Percentiles rank a stretch among this genome's conserved stretches.
Evolutionary conservation across 495 filamentous ascomycete species (phyloP).

Genomic region (Talaromyces ruber): DNA sequence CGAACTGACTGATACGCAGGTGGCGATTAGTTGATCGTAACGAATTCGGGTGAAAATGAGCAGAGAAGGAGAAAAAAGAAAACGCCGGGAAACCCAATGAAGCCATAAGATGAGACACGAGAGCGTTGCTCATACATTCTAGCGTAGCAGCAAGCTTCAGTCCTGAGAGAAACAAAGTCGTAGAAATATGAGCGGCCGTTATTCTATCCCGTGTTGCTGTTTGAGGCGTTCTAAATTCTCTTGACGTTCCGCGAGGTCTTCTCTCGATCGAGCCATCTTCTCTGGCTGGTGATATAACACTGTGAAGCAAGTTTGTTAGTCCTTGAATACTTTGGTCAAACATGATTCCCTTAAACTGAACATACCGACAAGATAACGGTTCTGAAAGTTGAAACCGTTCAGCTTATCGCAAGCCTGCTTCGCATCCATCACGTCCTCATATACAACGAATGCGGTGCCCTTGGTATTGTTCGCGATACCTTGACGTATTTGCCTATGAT

Average conservation of each 20-base stretch:
- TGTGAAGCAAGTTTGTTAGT: conserved; percentile 25
- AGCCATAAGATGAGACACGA: conserved; percentile 19
- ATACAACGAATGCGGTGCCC: conserved; percentile 97
- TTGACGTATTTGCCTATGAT: conserved; percentile 85
- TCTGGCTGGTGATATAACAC: conserved; percentile 98
- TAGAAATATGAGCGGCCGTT: conserved; percentile 26
- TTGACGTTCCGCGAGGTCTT: conserved; percentile 88
- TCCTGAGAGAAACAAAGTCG: neutral
- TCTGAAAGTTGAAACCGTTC: conserved; percentile 99
- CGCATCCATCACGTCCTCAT: conserved; percentile 98
- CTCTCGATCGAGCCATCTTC: conserved; percentile 89
- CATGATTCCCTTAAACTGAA: conserved; percentile 8
- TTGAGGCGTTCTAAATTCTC: conserved; percentile 97
- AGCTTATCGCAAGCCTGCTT: conserved; percentile 98
- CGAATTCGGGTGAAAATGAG: conserved; percentile 7
- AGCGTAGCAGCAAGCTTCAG: conserved; percentile 19
- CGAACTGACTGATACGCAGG: neutral
- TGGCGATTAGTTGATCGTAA: neutral
- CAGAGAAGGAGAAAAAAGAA: conserved; percentile 13
- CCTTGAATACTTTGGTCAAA: neutral
- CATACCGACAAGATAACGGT: conserved; percentile 97
- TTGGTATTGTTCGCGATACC: conserved; percentile 96
- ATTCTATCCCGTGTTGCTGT: conserved; percentile 97
- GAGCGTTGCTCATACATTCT: conserved; percentile 31
- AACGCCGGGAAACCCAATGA: conserved; percentile 35